Evolutionary conservation across 768 basidiomycete genomes (phyloP), one percentile per base, ranked within the genome.

Genomic region (Boletus reticuloceps): DNA sequence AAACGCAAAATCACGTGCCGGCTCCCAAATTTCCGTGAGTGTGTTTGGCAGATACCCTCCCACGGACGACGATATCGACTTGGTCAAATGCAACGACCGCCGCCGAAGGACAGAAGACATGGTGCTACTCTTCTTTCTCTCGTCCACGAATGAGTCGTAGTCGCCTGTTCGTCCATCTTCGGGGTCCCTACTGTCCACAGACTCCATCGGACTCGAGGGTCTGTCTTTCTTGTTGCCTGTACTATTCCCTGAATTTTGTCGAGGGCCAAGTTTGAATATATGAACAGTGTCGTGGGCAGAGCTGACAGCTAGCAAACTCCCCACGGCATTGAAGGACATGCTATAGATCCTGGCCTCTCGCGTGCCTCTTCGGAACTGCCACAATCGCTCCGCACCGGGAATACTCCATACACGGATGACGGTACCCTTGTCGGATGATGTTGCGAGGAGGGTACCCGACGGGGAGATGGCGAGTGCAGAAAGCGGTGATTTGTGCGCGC

Each of bases 1-100:
- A 69, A 82, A 95, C 1, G 96, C 97, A 67, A 98, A 98, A 67
- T 97, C 96, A 8, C 96, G 78, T 36, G 91, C 81, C 0, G 97
- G 97, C 63, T 98, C 97, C 94, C 95, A 99, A 75, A 98, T 85
- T 69, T 97, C 96, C 19, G 94, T 91, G 44, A 98, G 71, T 1
- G 91, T 87, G 60, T 87, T 89, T 0, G 96, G 96, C 1, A 94
- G 79, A 64, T 93, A 93, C 0, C 87, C 88, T 16, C 93, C 91
- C 17, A 93, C 78, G 5, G 88, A 86, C n/a, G 86, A 79, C 1
- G 90, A 86, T 41, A 94, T 68, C 44, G 78, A 81, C 64, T 89
- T 87, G 4, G 89, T 88, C 63, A 94, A 67, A 50, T 90, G 85
- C 64, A 91, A 58, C 5, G 90, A 92, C 53, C 83, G 84, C 22